phyloP scores from a whole-genome alignment of 2,329 filamentous ascomycete genomes.

The Neurospora sp. region DNA sequence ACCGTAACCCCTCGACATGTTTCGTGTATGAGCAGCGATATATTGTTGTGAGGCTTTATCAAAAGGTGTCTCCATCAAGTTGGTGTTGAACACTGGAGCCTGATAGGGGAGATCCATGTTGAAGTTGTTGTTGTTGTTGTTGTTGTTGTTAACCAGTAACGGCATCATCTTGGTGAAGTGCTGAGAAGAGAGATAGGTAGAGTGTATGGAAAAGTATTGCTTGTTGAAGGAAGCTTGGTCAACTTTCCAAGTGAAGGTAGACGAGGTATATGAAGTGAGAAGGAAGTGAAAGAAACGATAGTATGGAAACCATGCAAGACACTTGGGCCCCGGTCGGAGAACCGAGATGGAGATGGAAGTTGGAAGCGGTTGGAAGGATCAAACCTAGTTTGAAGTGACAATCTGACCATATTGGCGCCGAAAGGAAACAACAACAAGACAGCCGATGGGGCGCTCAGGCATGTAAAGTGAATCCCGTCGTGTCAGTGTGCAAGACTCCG shows the following conservation, averaged over 20 bases:
- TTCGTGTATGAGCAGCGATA: slow-evolving; percentile 35
- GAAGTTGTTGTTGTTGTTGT: background rate
- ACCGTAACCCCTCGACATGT: slow-evolving; percentile 38
- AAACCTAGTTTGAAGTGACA: slow-evolving; percentile 19
- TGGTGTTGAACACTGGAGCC: background rate
- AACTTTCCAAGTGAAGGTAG: background rate
- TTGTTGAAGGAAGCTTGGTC: background rate
- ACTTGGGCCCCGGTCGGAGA: background rate
- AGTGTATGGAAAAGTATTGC: background rate
- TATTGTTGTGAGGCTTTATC: slow-evolving; percentile 24
- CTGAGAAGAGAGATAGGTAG: background rate
- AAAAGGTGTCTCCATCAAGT: background rate
- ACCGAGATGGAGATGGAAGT: slow-evolving; percentile 2
- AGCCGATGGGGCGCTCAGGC: slow-evolving; percentile 22
- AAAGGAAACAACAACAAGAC: slow-evolving; percentile 20
- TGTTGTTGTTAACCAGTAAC: slow-evolving; percentile 22
- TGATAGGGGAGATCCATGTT: slow-evolving; percentile 13
- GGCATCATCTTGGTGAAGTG: slow-evolving; percentile 20
- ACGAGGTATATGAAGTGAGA: background rate
- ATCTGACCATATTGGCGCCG: slow-evolving; percentile 22
- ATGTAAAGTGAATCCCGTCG: slow-evolving; percentile 19
- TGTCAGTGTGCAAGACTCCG: slow-evolving; percentile 17
- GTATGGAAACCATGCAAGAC: background rate
- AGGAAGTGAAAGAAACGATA: background rate
- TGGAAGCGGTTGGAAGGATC: slow-evolving; percentile 15